Conservation (phyloP, 2,329 filamentous ascomycete species). For the Diaporthe sp. region DNA sequence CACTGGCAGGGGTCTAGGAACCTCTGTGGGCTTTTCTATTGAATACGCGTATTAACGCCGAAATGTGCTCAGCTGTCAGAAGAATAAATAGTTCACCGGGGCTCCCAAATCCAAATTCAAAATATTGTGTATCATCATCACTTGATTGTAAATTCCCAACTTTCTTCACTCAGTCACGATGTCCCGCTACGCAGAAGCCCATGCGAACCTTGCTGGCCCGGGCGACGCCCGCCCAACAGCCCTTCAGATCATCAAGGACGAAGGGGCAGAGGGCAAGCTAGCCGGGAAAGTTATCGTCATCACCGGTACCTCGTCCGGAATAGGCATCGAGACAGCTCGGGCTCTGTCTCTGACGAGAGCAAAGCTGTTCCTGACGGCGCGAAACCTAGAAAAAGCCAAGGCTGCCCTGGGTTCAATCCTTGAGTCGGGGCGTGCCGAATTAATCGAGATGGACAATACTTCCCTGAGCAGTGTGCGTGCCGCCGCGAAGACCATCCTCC, state of each 20-base stretch:
- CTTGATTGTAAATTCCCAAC: not conserved
- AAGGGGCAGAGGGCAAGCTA: not conserved
- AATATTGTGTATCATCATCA: not conserved
- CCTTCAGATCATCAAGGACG: slow-evolving; percentile 16
- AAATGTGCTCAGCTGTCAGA: not conserved
- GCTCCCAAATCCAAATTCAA: not conserved
- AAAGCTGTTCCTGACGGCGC: not conserved
- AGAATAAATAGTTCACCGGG: not conserved
- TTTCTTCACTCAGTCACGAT: not conserved
- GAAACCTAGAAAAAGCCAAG: not conserved
- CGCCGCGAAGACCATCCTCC: not conserved
- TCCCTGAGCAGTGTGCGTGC: not conserved
- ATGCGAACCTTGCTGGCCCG: not conserved
- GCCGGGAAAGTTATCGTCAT: not conserved
- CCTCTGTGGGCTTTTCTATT: not conserved
- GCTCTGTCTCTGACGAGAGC: not conserved
- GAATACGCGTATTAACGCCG: too few species aligned
- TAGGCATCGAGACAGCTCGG: slow-evolving; percentile 1
- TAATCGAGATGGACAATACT: slow-evolving; percentile 6
- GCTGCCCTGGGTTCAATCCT: not conserved
- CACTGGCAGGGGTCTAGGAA: not conserved
- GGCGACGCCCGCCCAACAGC: slow-evolving; percentile 9
- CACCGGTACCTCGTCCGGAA: not conserved
- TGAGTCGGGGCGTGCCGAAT: not conserved
- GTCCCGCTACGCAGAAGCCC: slow-evolving; percentile 22